phyloP scores from a whole-genome alignment of 805 yeast species.

The Teunomyces pallodes region DNA sequence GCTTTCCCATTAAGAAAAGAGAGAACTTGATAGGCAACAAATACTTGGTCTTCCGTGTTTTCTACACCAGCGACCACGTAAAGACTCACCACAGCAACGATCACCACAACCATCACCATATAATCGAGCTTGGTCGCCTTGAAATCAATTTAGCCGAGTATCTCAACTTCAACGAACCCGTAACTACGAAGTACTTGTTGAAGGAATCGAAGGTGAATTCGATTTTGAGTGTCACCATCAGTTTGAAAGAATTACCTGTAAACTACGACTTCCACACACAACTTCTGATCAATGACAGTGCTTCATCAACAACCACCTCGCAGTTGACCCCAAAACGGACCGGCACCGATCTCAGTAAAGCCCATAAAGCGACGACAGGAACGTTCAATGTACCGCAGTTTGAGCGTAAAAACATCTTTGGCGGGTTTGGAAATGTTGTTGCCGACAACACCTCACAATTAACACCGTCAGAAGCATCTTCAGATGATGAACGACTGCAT shows the following conservation, averaged over 20 bases:
- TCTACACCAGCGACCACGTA: conserved; percentile 22
- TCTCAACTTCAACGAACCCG: conserved; percentile 50
- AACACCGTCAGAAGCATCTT: background rate
- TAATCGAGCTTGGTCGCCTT: conserved; percentile 59
- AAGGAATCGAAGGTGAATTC: conserved; percentile 82
- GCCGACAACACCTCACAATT: conserved; percentile 3
- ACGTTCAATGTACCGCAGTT: conserved; percentile 37
- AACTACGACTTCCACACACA: conserved; percentile 42
- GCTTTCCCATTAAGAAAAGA: conserved; percentile 38
- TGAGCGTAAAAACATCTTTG: conserved; percentile 45
- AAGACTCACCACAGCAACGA: background rate
- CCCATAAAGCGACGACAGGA: background rate
- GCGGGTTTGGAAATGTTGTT: conserved; percentile 48
- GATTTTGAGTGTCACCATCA: conserved; percentile 61
- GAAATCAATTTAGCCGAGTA: conserved; percentile 72
- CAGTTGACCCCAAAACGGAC: background rate
- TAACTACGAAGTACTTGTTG: conserved; percentile 63
- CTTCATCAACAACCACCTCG: background rate
- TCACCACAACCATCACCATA: background rate
- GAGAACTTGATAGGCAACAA: conserved; percentile 42
- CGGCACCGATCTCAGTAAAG: background rate
- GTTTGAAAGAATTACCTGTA: conserved; percentile 42
- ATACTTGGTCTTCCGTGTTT: conserved; percentile 36
- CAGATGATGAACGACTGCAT: background rate
- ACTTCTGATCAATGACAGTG: conserved; percentile 32